phyloP scores from a whole-genome alignment of 2,329 filamentous ascomycete species.

The Tothia fuscella region DNA sequence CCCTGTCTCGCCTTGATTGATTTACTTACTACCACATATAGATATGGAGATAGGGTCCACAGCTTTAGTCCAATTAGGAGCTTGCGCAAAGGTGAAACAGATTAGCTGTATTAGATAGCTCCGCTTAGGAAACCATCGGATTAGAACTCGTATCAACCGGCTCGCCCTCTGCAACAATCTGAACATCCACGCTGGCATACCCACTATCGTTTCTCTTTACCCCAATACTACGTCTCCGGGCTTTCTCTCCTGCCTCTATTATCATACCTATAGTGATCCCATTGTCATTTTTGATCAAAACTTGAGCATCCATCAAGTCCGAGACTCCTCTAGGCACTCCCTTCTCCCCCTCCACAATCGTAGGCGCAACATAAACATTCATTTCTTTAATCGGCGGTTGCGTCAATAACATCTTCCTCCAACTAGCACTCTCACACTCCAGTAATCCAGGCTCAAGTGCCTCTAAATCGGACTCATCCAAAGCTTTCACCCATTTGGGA shows the following conservation, averaged over 20 bases:
- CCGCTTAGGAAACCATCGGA: no score
- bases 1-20: no score
- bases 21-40: no score
- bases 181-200: background rate
- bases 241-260: conserved; percentile 2
- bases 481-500: conserved; percentile 6
- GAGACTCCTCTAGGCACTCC: background rate
- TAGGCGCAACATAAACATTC: background rate
- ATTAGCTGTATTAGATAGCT: no score
- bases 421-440: background rate
- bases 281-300: background rate
- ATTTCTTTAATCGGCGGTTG: conserved; percentile 8
- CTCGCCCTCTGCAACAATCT: no score
- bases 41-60: no score
- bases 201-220: conserved; percentile 6
- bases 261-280: conserved; percentile 10
- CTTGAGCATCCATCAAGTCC: conserved; percentile 5
- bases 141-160: no score
- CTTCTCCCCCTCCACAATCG: background rate
- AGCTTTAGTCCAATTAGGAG: no score
- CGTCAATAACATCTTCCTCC: conserved; percentile 8
- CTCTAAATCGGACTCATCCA: conserved; percentile 2
- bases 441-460: conserved; percentile 1
- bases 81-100: no score
- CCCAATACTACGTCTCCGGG: background rate